phyloP scores from a whole-genome alignment of 164 flowering plant species.

The Santalum album region DNA sequence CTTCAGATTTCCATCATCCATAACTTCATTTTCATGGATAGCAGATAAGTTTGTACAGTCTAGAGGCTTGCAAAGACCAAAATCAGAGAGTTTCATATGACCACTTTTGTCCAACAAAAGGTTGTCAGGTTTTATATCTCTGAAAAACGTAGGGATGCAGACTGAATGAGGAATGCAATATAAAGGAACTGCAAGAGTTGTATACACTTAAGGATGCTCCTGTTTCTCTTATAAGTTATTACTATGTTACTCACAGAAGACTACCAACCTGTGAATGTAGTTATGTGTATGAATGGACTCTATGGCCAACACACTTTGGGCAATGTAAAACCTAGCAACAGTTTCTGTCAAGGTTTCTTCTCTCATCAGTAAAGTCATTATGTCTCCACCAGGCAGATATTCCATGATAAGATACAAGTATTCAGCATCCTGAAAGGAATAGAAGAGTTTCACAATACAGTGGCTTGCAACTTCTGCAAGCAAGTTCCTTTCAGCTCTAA shows the following conservation, averaged over 20 bases:
- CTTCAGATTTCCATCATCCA: constrained; percentile 54
- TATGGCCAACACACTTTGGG: constrained; percentile 89
- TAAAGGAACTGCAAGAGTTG: too few species aligned
- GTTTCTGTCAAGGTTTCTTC: constrained; percentile 92
- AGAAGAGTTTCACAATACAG: constrained; percentile 86
- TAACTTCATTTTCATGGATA: constrained; percentile 63
- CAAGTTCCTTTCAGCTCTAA: constrained; percentile 90
- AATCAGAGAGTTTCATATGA: constrained; percentile 95
- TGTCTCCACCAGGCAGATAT: constrained; percentile 97
- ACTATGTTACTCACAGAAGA: neutral
- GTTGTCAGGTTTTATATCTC: constrained; percentile 97
- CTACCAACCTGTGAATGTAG: constrained; percentile 84
- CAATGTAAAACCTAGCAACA: constrained; percentile 90
- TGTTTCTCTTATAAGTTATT: neutral
- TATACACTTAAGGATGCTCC: neutral
- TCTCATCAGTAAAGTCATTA: constrained; percentile 94
- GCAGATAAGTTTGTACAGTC: constrained; percentile 65
- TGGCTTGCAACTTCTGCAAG: constrained; percentile 96
- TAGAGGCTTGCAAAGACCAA: constrained; percentile 96
- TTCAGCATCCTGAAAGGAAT: constrained; percentile 94
- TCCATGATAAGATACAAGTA: constrained; percentile 91
- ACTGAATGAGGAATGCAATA: constrained; percentile 2
- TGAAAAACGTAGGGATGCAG: constrained; percentile 18
- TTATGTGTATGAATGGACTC: constrained; percentile 93
- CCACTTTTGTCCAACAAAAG: constrained; percentile 84